phyloP scores from a whole-genome alignment of 208 protist genomes.

The Acanthamoeba healyi region DNA sequence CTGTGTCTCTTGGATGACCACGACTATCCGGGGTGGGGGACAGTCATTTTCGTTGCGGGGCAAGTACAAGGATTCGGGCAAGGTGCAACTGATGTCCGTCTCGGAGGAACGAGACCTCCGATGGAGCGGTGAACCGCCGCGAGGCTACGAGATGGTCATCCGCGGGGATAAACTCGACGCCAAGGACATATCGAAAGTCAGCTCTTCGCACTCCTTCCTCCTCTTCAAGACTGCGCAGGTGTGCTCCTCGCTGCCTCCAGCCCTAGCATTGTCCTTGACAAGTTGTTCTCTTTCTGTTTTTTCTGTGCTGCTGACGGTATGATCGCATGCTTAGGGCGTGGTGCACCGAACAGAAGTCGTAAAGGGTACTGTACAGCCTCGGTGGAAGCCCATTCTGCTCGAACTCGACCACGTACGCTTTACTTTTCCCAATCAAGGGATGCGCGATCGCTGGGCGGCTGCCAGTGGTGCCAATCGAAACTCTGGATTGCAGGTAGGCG shows the following conservation, averaged over 20 bases:
- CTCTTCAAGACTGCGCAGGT: conserved; percentile 24
- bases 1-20: neutral
- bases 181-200: conserved; percentile 41
- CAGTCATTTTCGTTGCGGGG: conserved; percentile 21
- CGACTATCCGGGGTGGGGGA: neutral
- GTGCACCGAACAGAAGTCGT: conserved; percentile 14
- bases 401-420: neutral
- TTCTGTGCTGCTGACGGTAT: neutral
- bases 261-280: neutral
- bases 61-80: conserved; percentile 47
- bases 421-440: neutral
- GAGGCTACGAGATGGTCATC: conserved; percentile 3
- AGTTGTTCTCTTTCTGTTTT: neutral
- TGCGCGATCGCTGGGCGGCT: neutral
- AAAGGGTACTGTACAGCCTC: conserved; percentile 9
- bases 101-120: neutral
- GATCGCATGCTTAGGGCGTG: neutral
- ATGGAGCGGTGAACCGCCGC: conserved; percentile 9
- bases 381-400: conserved; percentile 17
- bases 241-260: neutral
- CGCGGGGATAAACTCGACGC: conserved; percentile 2
- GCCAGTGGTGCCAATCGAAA: neutral
- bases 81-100: neutral
- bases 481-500: neutral
- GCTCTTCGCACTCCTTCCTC: conserved; percentile 21